Evolutionary conservation across 2,329 filamentous ascomycete genomes (phyloP).

Genomic region (Aspergillus puulaauensis): DNA sequence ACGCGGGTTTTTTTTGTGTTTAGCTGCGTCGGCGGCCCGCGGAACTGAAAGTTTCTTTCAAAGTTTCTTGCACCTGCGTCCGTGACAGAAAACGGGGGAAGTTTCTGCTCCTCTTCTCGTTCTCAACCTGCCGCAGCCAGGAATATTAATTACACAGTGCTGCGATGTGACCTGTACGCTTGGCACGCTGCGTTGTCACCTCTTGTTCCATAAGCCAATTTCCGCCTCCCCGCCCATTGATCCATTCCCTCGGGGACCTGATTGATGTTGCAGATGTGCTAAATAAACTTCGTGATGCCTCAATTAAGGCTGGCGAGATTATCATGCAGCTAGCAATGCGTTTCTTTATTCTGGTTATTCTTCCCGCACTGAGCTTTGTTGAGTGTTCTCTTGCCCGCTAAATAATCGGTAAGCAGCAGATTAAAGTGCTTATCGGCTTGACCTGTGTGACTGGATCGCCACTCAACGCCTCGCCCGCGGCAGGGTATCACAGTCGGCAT

Average conservation of each 20-base stretch:
- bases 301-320: neutral
- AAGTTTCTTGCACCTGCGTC: slow-evolving; percentile 1
- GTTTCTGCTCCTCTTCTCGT: neutral
- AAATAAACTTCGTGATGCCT: neutral
- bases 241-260: neutral
- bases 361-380: neutral
- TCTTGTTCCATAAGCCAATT: neutral
- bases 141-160: too few relatives aligned
- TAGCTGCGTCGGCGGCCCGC: neutral
- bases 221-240: neutral
- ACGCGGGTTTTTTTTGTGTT: neutral
- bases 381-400: neutral
- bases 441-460: neutral
- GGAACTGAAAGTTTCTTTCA: neutral
- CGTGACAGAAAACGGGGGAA: neutral
- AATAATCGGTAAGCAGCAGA: neutral
- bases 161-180: neutral
- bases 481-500: neutral
- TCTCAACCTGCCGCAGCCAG: too few relatives aligned
- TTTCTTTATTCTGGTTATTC: neutral
- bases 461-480: neutral
- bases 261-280: neutral
- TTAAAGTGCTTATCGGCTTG: neutral
- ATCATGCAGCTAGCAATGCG: neutral
- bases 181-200: slow-evolving; percentile 3